Percentiles rank a stretch among this genome's conserved stretches.
phyloP scores from a whole-genome alignment of 75 land plant species.

The Pseudotsuga menziesii region DNA sequence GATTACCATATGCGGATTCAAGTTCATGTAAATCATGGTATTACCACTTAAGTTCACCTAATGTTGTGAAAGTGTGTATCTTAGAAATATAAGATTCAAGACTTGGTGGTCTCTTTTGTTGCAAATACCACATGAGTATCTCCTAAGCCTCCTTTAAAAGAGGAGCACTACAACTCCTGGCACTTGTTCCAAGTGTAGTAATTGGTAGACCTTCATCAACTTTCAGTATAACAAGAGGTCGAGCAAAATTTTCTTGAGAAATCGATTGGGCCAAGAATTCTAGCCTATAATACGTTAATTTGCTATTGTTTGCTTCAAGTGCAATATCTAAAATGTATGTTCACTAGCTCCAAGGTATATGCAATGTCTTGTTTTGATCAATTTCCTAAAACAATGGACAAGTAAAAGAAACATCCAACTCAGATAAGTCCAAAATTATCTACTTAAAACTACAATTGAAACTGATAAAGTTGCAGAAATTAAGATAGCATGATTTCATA shows the following conservation, averaged over 20 bases:
- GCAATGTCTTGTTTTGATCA: constrained; percentile 58
- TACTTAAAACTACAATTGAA: background rate
- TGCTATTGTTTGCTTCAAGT: constrained; percentile 39
- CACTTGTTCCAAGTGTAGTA: constrained; percentile 51
- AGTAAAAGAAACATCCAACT: background rate
- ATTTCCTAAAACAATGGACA: constrained; percentile 15
- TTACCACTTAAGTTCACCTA: constrained; percentile 66
- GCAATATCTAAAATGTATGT: constrained; percentile 44
- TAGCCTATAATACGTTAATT: constrained; percentile 45
- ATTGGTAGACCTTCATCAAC: constrained; percentile 60
- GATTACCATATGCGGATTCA: constrained; percentile 55
- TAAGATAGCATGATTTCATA: background rate
- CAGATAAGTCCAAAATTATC: background rate
- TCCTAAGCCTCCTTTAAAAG: constrained; percentile 66
- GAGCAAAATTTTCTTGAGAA: constrained; percentile 38
- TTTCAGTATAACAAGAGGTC: constrained; percentile 33
- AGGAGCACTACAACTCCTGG: constrained; percentile 32
- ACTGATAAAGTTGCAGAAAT: background rate
- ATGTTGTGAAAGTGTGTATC: constrained; percentile 58
- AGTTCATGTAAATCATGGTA: constrained; percentile 67
- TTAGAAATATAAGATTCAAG: constrained; percentile 66
- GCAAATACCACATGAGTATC: constrained; percentile 43
- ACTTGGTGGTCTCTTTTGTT: constrained; percentile 52
- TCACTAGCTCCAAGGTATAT: constrained; percentile 46
- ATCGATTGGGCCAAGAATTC: constrained; percentile 62